Evolutionary conservation across 2,329 filamentous ascomycete species (phyloP).

Genomic region (Nannizzia gypsea): DNA sequence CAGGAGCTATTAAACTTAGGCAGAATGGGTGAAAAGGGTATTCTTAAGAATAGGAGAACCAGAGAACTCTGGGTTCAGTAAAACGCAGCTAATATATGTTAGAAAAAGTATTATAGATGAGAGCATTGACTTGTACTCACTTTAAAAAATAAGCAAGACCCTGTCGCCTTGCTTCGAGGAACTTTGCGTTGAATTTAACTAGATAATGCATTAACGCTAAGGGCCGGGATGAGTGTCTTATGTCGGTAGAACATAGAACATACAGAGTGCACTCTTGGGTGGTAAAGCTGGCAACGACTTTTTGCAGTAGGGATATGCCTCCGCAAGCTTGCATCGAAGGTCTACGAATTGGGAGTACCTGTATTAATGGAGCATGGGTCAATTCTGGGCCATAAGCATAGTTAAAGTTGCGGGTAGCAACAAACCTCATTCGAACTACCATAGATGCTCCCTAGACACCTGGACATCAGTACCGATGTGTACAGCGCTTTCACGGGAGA

Average conservation of each 20-base stretch:
- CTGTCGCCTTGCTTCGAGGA: constrained; percentile 70
- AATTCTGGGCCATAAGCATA: constrained; percentile 12
- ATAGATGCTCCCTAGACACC: constrained; percentile 42
- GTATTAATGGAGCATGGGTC: background rate
- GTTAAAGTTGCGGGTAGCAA: constrained; percentile 7
- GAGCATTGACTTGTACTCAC: constrained; percentile 41
- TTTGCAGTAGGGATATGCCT: constrained; percentile 72
- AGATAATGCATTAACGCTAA: constrained; percentile 13
- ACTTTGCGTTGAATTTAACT: constrained; percentile 63
- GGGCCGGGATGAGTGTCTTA: constrained; percentile 1
- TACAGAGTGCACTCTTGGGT: constrained; percentile 81
- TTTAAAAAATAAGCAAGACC: constrained; percentile 90
- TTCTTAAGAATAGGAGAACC: constrained; percentile 84
- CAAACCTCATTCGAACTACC: constrained; percentile 45
- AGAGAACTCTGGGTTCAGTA: constrained; percentile 88
- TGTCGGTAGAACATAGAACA: constrained; percentile 30
- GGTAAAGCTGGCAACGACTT: constrained; percentile 82
- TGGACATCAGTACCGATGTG: constrained; percentile 14
- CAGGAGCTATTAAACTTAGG: constrained; percentile 5
- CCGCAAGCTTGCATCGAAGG: constrained; percentile 58
- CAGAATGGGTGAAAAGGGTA: constrained; percentile 53
- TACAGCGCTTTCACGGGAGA: background rate
- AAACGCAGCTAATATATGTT: constrained; percentile 54
- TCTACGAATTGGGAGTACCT: constrained; percentile 91
- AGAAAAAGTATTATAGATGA: background rate